phyloP scores from a whole-genome alignment of 495 filamentous ascomycete species.

The Trichoderma orchidacearum region DNA sequence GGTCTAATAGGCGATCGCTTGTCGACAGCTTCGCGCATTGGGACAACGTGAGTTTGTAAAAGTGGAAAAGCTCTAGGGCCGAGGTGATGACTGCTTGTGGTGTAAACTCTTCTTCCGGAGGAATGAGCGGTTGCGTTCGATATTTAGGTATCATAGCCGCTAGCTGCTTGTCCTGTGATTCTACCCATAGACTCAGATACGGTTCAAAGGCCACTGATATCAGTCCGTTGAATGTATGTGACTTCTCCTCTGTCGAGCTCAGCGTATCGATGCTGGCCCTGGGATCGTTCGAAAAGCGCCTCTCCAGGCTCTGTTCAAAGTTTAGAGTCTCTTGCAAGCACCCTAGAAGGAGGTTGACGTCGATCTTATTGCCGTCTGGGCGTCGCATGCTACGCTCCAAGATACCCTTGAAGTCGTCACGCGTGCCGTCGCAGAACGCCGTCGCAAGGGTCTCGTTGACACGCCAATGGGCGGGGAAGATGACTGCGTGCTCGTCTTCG shows the following conservation, averaged over 20 bases:
- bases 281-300: slow-evolving; percentile 61
- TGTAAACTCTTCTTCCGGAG: slow-evolving; percentile 83
- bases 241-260: slow-evolving; percentile 62
- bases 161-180: slow-evolving; percentile 85
- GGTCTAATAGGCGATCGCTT: slow-evolving; percentile 69
- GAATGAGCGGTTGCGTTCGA: slow-evolving; percentile 65
- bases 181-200: slow-evolving; percentile 93
- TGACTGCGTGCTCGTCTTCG: slow-evolving; percentile 79
- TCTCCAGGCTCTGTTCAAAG: slow-evolving; percentile 87
- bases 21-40: slow-evolving; percentile 96
- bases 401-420: slow-evolving; percentile 91
- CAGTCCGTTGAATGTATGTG: slow-evolving; percentile 71
- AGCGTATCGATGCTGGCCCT: slow-evolving; percentile 88
- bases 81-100: slow-evolving; percentile 80
- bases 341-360: slow-evolving; percentile 83
- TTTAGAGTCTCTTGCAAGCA: slow-evolving; percentile 95
- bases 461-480: slow-evolving; percentile 82
- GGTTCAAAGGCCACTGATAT: slow-evolving; percentile 97
- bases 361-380: slow-evolving; percentile 65
- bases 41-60: slow-evolving; percentile 79
- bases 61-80: slow-evolving; percentile 92
- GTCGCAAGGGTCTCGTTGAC: slow-evolving; percentile 87
- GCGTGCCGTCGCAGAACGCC: slow-evolving; percentile 85
- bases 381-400: slow-evolving; percentile 71
- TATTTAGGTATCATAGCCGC: slow-evolving; percentile 81